Evolutionary conservation across 106 monocot species (phyloP).

Genomic region (Apostasia shenzhenica): DNA sequence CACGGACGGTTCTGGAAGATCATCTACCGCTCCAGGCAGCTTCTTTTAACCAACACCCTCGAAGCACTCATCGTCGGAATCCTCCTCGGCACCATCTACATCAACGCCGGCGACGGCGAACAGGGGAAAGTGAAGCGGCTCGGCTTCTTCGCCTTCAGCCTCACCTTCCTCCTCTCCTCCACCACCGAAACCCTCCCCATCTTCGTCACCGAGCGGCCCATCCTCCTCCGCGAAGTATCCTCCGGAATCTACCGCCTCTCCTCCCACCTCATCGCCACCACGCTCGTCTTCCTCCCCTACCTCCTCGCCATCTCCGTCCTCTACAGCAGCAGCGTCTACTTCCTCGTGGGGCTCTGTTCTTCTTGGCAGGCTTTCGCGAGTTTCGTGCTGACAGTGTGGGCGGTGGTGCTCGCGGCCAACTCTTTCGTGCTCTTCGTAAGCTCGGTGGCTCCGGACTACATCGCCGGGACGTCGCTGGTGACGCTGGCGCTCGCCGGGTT

Average conservation of each 20-base stretch:
- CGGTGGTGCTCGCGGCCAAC: conserved; percentile 81
- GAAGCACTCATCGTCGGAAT: conserved; percentile 72
- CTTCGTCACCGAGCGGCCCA: conserved; percentile 76
- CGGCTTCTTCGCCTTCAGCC: conserved; percentile 95
- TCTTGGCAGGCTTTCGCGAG: conserved; percentile 49
- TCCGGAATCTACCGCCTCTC: conserved; percentile 87
- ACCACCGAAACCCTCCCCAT: conserved; percentile 93
- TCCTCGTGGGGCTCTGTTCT: conserved; percentile 82
- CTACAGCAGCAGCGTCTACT: conserved; percentile 74
- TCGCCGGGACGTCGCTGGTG: conserved; percentile 78
- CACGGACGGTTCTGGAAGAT: conserved; percentile 64
- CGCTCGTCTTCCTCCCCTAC: conserved; percentile 91
- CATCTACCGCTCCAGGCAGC: conserved; percentile 63
- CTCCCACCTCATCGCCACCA: conserved; percentile 69
- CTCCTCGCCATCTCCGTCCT: conserved; percentile 58
- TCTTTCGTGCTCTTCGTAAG: conserved; percentile 89
- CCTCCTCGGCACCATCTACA: conserved; percentile 81
- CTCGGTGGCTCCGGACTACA: conserved; percentile 85
- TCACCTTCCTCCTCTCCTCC: conserved; percentile 91
- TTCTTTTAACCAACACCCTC: conserved; percentile 74
- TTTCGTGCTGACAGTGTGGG: conserved; percentile 76
- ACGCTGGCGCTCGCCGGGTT: conserved; percentile 82
- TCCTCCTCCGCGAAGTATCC: conserved; percentile 68
- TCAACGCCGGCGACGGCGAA: conserved; percentile 45
- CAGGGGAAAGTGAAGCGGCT: conserved; percentile 69